phyloP scores from a whole-genome alignment of 2,329 filamentous ascomycete genomes.

The Paecilomyces formosus region DNA sequence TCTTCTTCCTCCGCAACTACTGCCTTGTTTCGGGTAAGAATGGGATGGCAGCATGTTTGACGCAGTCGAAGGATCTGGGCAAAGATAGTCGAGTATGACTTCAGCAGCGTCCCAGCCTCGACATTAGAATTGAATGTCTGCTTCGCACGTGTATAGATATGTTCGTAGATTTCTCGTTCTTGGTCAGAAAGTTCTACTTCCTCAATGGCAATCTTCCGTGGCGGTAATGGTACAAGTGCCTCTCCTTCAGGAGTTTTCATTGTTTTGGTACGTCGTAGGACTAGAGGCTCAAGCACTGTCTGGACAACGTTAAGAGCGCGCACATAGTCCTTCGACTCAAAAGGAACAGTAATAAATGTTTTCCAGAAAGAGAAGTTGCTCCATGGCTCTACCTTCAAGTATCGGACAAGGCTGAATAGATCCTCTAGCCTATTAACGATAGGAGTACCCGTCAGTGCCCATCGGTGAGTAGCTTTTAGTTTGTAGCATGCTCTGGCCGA shows the following conservation, averaged over 20 bases:
- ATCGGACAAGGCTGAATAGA: conserved; percentile 85
- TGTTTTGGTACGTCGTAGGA: conserved; percentile 89
- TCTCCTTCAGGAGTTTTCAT: conserved; percentile 92
- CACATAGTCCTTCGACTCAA: conserved; percentile 91
- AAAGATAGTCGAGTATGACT: conserved; percentile 94
- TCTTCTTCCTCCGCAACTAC: conserved; percentile 84
- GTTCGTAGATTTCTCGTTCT: conserved; percentile 86
- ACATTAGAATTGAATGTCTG: conserved; percentile 78
- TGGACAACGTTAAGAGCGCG: conserved; percentile 93
- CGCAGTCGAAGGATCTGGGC: conserved; percentile 89
- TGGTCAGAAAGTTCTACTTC: conserved; percentile 76
- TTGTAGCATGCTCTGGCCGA: conserved; percentile 94
- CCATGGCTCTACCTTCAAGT: conserved; percentile 93
- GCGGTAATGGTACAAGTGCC: conserved; percentile 72
- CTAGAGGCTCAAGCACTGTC: conserved; percentile 91
- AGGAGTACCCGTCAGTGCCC: conserved; percentile 89
- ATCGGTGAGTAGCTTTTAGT: conserved; percentile 74
- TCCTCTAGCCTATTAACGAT: conserved; percentile 96
- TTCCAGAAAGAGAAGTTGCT: conserved; percentile 99
- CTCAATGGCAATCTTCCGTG: conserved; percentile 76
- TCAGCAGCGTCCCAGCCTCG: conserved; percentile 86
- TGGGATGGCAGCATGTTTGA: conserved; percentile 89
- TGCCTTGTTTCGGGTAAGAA: conserved; percentile 77
- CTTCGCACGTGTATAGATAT: conserved; percentile 78
- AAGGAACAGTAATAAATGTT: conserved; percentile 95